Evolutionary conservation across 179 eudicot genomes (phyloP).

Genomic region (Actinidia arguta): DNA sequence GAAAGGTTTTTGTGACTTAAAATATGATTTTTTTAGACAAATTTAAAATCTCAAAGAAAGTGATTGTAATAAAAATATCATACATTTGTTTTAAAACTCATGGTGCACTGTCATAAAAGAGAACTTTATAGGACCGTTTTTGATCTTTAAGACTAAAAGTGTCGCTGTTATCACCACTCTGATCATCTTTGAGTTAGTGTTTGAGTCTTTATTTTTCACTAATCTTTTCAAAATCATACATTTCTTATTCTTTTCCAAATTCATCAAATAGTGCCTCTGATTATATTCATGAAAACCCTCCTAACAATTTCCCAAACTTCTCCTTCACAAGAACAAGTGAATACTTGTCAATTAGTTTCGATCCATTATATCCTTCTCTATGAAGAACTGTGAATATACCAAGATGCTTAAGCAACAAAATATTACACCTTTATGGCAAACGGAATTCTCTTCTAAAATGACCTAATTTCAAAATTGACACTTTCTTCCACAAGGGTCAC

Average conservation of each 20-base stretch:
- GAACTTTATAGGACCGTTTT: slow-evolving; percentile 81
- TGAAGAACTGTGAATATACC: slow-evolving; percentile 91
- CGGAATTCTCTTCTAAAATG: slow-evolving; percentile 79
- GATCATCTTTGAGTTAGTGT: slow-evolving; percentile 47
- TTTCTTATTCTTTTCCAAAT: slow-evolving; percentile 71
- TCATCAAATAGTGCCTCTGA: slow-evolving; percentile 61
- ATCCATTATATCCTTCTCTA: slow-evolving; percentile 75
- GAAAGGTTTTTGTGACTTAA: no score
- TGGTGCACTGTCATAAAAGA: slow-evolving; percentile 59
- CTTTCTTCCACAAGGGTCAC: slow-evolving; percentile 89
- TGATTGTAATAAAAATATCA: no score
- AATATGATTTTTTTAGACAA: no score
- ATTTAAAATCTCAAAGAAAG: no score
- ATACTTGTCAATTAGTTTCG: slow-evolving; percentile 75
- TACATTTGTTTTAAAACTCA: neutral
- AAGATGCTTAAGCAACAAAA: slow-evolving; percentile 78
- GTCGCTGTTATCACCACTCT: slow-evolving; percentile 61
- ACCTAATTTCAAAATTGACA: slow-evolving; percentile 70
- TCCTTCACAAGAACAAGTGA: slow-evolving; percentile 88
- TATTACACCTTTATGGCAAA: slow-evolving; percentile 79
- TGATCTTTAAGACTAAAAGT: slow-evolving; percentile 91
- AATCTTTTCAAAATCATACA: slow-evolving; percentile 46
- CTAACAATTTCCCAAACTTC: slow-evolving; percentile 87
- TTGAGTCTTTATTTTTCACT: slow-evolving; percentile 37
- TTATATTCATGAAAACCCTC: slow-evolving; percentile 90